phyloP scores from a whole-genome alignment of 495 filamentous ascomycete genomes.

The Aspergillus baeticus region DNA sequence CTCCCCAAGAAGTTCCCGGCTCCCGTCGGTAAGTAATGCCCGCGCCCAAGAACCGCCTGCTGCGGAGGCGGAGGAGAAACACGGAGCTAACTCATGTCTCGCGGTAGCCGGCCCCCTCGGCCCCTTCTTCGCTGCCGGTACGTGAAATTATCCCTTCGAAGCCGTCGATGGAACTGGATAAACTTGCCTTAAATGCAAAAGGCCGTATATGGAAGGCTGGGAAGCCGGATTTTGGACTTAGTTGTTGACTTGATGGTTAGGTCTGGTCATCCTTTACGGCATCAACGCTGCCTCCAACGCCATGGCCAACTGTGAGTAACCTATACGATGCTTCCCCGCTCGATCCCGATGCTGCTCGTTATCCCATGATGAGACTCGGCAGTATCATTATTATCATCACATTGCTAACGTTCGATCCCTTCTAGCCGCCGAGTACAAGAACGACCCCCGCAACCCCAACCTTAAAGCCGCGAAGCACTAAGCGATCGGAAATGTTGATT shows the following conservation, averaged over 20 bases:
- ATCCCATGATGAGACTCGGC: neutral
- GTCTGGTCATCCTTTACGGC: slow-evolving; percentile 80
- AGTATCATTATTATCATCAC: neutral
- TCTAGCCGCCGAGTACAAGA: slow-evolving; percentile 87
- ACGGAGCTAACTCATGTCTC: slow-evolving; percentile 31
- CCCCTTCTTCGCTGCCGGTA: slow-evolving; percentile 95
- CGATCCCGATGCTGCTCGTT: neutral
- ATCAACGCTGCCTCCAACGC: slow-evolving; percentile 72
- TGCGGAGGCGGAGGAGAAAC: neutral
- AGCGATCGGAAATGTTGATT: slow-evolving; percentile 4
- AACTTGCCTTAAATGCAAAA: neutral
- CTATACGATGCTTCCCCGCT: neutral
- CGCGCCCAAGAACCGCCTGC: neutral
- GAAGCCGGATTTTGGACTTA: slow-evolving; percentile 22
- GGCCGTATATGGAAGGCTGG: neutral
- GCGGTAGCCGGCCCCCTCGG: slow-evolving; percentile 77
- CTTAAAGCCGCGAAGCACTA: slow-evolving; percentile 55
- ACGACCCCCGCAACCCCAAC: slow-evolving; percentile 89
- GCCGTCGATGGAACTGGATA: neutral
- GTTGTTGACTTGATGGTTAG: slow-evolving; percentile 46
- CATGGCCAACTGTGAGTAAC: slow-evolving; percentile 68
- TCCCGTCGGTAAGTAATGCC: slow-evolving; percentile 71
- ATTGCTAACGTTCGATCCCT: slow-evolving; percentile 23
- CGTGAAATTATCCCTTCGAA: slow-evolving; percentile 28
- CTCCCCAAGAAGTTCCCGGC: slow-evolving; percentile 92